These are phyloP conservation scores for Microcos paniculata DNA, from an alignment of 345 rosid species.

Conservation along the genomic window DNA sequence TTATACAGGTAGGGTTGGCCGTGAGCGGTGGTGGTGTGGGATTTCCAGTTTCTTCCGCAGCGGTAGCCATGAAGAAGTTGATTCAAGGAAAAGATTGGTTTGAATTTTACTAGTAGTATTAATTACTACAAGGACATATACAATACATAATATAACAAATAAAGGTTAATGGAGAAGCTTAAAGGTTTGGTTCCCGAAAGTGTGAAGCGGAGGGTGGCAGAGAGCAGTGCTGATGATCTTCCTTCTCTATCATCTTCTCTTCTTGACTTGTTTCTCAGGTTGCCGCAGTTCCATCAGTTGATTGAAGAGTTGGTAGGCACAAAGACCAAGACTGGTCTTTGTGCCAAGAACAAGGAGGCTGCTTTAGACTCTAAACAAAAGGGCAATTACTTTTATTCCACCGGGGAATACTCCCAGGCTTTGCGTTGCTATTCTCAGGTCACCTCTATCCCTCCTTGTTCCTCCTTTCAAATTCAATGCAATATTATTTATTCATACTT, in stretches of 20 bases:
- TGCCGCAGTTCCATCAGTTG: constrained; percentile 58
- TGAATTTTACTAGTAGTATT: too few relatives aligned
- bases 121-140: too few relatives aligned
- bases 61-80: too few relatives aligned
- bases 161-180: constrained; percentile 45
- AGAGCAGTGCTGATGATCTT: constrained; percentile 48
- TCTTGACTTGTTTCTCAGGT: constrained; percentile 41
- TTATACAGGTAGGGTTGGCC: too few relatives aligned
- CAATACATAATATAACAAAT: too few relatives aligned
- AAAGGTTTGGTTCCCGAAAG: constrained; percentile 47
- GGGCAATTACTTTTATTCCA: constrained; percentile 54
- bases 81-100: too few relatives aligned
- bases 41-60: too few relatives aligned
- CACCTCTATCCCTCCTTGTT: background rate
- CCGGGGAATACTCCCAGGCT: constrained; percentile 44
- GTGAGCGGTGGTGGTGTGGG: too few relatives aligned
- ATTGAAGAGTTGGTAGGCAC: constrained; percentile 55
- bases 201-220: constrained; percentile 39
- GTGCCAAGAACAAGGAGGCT: constrained; percentile 52
- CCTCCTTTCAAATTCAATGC: background rate
- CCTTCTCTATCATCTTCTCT: constrained; percentile 49
- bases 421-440: constrained; percentile 63
- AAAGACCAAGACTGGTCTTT: constrained; percentile 37
- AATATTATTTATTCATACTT: background rate
- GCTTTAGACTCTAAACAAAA: constrained; percentile 62